Base-by-base conservation (phyloP, 768 basidiomycete species). In the Daedaleopsis nitida region DNA sequence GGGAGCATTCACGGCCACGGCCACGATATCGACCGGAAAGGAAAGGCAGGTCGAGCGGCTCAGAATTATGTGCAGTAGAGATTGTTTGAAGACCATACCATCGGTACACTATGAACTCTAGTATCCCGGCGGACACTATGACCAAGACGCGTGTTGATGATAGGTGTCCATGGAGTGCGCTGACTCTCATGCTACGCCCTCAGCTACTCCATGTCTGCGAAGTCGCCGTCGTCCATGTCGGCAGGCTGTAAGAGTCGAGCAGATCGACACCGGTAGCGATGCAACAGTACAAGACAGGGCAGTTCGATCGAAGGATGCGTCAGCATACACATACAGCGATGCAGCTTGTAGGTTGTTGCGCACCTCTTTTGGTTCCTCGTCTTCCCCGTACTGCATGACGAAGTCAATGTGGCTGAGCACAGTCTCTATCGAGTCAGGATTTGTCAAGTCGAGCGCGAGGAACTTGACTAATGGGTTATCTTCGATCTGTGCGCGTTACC, bases 391-490 rank as follows among this genome's bases (percentile, higher is more conserved):
- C 72, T 99, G 97, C 87, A 99, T 95, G 59, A 94, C 91, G 68
- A 94, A 96, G 77, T 99, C 97, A 56, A 99, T 91, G 73, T 99
- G 95, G 72, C 94, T 95, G 60, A 99, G 81, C 11, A 98, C 87
- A 2, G 85, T 88, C 70, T 93, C 92, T 55, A 99, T 81, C 0
- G 94, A 96, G 68, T 97, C 94, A 52, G 94, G 84, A 63, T 86
- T 85, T 16, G 94, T 87, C 37, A 98, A 85, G 76, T 99, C 94
- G 43, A 99, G 83, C 3, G 97, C 96, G 39, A 99, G 77, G 80
- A 99, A 99, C 2, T 94, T 95, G 21, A 99, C 97, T 43, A 99
- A 84, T 32, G 96, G 97, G 73, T 98, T 95, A 74, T 98, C 97
- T 73, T 98, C 95, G 73, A 99, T 98, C 96, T 98, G 60, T 21